These are phyloP conservation scores for Taxillus chinensis DNA, from an alignment of 164 flowering plant species.

Conservation along the genomic window DNA sequence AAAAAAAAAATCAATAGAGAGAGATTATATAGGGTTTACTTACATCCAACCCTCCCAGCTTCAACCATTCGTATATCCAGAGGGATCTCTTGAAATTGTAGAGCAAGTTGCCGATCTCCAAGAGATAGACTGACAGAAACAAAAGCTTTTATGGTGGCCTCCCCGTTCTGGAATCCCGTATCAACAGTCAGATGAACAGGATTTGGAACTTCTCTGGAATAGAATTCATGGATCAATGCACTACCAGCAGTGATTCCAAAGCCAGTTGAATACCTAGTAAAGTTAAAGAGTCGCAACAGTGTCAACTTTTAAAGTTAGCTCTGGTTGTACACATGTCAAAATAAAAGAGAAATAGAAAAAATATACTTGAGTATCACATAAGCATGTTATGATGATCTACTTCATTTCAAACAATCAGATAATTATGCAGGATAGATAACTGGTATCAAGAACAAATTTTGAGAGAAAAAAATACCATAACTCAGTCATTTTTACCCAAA, in stretches of 20 bases:
- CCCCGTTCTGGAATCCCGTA: slow-evolving; percentile 72
- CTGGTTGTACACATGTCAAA: not conserved
- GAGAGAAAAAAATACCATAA: too few species aligned
- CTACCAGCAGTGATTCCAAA: slow-evolving; percentile 85
- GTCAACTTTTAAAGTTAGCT: too few species aligned
- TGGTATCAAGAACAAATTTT: too few species aligned
- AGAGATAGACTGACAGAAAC: slow-evolving; percentile 64
- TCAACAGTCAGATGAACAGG: slow-evolving; percentile 92
- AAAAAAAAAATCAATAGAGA: too few species aligned
- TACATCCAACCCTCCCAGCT: slow-evolving; percentile 93
- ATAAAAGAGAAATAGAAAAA: not conserved
- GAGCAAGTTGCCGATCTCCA: slow-evolving; percentile 81
- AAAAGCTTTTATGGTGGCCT: slow-evolving; percentile 67
- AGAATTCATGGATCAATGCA: slow-evolving; percentile 87
- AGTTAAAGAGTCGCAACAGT: not conserved
- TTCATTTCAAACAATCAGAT: too few species aligned
- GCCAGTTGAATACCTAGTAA: slow-evolving; percentile 85
- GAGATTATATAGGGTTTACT: slow-evolving; percentile 10
- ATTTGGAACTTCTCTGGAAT: slow-evolving; percentile 75
- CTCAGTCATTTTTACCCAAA: too few species aligned
- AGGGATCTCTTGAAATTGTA: slow-evolving; percentile 93
- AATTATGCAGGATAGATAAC: too few species aligned
- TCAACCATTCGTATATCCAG: slow-evolving; percentile 82
- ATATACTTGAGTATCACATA: too few species aligned
- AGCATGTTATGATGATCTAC: too few species aligned